Evolutionary conservation across 306 rosid species (phyloP).

Genomic region (Crotalaria pallida): DNA sequence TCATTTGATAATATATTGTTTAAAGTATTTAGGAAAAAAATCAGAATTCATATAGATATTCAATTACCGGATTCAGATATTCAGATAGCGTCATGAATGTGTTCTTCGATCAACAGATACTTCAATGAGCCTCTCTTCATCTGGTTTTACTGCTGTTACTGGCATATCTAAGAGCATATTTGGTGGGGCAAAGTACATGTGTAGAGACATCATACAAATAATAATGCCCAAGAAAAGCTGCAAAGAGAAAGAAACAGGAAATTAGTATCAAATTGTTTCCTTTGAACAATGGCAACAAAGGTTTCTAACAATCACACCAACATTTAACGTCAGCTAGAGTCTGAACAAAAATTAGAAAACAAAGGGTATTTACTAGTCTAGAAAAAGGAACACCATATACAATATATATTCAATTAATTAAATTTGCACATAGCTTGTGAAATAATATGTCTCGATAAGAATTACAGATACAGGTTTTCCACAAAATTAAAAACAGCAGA

Average conservation of each 20-base stretch:
- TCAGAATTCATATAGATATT: background rate
- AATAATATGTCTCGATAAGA: background rate
- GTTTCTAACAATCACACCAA: slow-evolving; percentile 8
- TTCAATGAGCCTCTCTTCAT: slow-evolving; percentile 59
- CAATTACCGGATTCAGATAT: slow-evolving; percentile 21
- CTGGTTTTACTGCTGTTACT: slow-evolving; percentile 46
- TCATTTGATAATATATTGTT: background rate
- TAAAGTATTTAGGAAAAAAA: background rate
- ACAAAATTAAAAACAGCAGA: background rate
- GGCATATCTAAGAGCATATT: slow-evolving; percentile 68
- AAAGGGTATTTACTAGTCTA: slow-evolving; percentile 12
- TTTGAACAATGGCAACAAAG: background rate
- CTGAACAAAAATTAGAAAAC: background rate
- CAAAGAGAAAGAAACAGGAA: slow-evolving; percentile 21
- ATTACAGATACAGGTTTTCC: background rate
- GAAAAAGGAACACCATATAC: background rate
- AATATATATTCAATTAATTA: background rate
- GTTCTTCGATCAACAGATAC: slow-evolving; percentile 56
- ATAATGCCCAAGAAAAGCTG: slow-evolving; percentile 90
- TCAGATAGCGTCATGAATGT: slow-evolving; percentile 41
- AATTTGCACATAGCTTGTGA: background rate
- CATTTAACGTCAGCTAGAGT: background rate
- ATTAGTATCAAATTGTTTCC: slow-evolving; percentile 4
- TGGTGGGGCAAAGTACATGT: slow-evolving; percentile 93
- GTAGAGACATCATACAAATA: slow-evolving; percentile 89